Percentiles rank a stretch among this genome's conserved stretches.
Conservation (phyloP, 768 basidiomycete genomes). For the Suillus occidentalis region DNA sequence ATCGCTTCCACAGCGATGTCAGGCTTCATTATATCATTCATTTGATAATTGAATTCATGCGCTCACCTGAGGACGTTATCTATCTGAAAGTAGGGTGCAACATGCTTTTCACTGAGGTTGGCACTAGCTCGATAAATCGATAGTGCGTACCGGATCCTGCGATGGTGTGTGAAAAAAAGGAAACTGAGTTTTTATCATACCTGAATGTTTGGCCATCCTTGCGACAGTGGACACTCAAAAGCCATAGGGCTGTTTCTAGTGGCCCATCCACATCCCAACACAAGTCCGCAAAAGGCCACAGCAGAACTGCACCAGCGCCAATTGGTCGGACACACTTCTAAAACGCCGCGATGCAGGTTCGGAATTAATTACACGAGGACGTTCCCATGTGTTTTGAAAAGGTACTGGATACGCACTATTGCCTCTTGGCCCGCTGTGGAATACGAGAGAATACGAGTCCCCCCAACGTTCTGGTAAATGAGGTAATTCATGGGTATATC, state of each 20-base stretch:
- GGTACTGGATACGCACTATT: slow-evolving; percentile 36
- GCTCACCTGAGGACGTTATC: slow-evolving; percentile 34
- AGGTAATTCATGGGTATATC: slow-evolving; percentile 26
- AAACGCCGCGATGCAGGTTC: slow-evolving; percentile 36
- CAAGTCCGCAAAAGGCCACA: slow-evolving; percentile 27
- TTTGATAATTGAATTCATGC: slow-evolving; percentile 19
- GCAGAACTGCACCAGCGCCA: slow-evolving; percentile 27
- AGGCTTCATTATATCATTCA: slow-evolving; percentile 18
- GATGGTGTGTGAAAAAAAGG: slow-evolving; percentile 3
- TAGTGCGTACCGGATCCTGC: slow-evolving; percentile 27
- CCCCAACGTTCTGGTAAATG: slow-evolving; percentile 27
- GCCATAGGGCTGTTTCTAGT: slow-evolving; percentile 24
- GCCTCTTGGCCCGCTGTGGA: slow-evolving; percentile 31
- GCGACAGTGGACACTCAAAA: slow-evolving; percentile 36
- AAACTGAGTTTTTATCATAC: slow-evolving; percentile 19
- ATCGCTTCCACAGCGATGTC: slow-evolving; percentile 35
- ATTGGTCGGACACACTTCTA: slow-evolving; percentile 27
- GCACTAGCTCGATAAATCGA: slow-evolving; percentile 10
- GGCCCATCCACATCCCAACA: slow-evolving; percentile 22
- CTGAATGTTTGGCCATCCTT: slow-evolving; percentile 32
- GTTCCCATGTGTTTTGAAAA: slow-evolving; percentile 18
- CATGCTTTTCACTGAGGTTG: slow-evolving; percentile 11
- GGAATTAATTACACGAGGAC: slow-evolving; percentile 21
- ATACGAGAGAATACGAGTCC: slow-evolving; percentile 15
- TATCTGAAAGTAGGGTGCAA: slow-evolving; percentile 36